Conservation (phyloP, 352 stramenopile species). For the Elongisporangium prolatum region DNA sequence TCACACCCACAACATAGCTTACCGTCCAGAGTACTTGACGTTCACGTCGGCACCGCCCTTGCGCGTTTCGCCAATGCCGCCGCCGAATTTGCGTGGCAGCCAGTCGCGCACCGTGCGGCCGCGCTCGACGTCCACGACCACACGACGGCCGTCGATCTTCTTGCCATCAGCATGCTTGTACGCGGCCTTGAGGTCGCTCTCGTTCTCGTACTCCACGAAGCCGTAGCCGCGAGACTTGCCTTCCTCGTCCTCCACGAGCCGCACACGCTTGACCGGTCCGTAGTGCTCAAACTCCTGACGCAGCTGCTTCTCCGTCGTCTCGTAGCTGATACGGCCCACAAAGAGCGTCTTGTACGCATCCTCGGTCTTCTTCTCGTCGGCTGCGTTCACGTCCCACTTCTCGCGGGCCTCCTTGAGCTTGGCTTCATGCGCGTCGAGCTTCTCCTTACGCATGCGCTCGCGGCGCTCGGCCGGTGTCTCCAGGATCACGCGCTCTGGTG, state of each 20-base stretch:
- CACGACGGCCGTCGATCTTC: constrained; percentile 93
- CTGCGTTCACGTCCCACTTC: constrained; percentile 68
- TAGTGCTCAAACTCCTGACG: constrained; percentile 96
- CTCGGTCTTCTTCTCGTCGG: constrained; percentile 66
- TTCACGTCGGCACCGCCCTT: constrained; percentile 76
- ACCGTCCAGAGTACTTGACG: constrained; percentile 84
- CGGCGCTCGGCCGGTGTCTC: constrained; percentile 78
- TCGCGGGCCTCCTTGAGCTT: constrained; percentile 56
- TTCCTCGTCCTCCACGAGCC: constrained; percentile 81
- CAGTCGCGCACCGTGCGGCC: constrained; percentile 96
- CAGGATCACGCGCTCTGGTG: constrained; percentile 46
- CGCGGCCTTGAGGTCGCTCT: constrained; percentile 95
- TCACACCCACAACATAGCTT: constrained; percentile 11
- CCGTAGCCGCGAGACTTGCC: constrained; percentile 94
- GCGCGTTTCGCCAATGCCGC: constrained; percentile 89
- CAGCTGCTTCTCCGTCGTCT: constrained; percentile 98
- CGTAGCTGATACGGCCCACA: constrained; percentile 95
- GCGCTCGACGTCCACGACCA: constrained; percentile 98
- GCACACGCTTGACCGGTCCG: constrained; percentile 87
- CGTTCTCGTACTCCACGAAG: constrained; percentile 98
- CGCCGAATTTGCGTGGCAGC: constrained; percentile 92
- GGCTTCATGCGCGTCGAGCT: constrained; percentile 48
- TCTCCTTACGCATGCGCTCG: constrained; percentile 56
- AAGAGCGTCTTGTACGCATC: constrained; percentile 98
- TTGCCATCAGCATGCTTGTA: constrained; percentile 95